These are phyloP conservation scores for Colletotrichum orbiculare DNA, from an alignment of 2,329 filamentous ascomycete genomes.

Conservation along the genomic window DNA sequence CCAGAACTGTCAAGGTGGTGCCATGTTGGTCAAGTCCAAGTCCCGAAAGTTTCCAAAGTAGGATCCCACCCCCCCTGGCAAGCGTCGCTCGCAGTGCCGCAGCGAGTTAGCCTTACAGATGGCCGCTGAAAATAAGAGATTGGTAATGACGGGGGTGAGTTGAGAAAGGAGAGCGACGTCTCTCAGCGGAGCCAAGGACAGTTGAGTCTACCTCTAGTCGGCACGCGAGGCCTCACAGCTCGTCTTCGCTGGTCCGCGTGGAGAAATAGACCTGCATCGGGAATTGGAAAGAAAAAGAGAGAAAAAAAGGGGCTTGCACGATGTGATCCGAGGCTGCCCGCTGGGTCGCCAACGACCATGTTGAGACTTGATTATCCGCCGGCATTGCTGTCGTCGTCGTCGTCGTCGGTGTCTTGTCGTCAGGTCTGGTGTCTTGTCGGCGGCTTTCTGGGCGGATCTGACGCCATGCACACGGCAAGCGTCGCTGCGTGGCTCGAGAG, in stretches of 20 bases:
- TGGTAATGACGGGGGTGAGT: slow-evolving; percentile 15
- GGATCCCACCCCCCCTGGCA: slow-evolving; percentile 5
- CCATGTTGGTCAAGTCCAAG: slow-evolving; percentile 27
- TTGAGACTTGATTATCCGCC: too few species aligned
- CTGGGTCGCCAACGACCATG: slow-evolving; percentile 24
- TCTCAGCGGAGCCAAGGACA: not conserved
- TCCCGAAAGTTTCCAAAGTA: slow-evolving; percentile 28
- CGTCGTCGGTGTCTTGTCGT: not conserved
- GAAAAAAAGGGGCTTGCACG: slow-evolving; percentile 20
- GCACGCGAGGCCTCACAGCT: slow-evolving; percentile 22
- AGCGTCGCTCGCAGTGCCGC: slow-evolving; percentile 32
- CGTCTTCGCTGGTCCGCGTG: not conserved
- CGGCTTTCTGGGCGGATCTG: slow-evolving; percentile 25
- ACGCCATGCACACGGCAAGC: slow-evolving; percentile 29
- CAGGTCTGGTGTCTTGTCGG: slow-evolving; percentile 6
- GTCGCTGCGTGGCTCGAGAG: not conserved
- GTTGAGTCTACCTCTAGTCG: not conserved
- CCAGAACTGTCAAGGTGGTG: slow-evolving; percentile 33
- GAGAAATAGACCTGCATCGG: too few species aligned
- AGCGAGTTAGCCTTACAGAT: slow-evolving; percentile 34
- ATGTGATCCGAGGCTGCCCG: not conserved
- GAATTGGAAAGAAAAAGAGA: not conserved
- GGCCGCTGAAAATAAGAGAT: slow-evolving; percentile 24
- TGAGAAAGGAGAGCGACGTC: slow-evolving; percentile 4
- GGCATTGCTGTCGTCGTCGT: slow-evolving; percentile 6